These are phyloP conservation scores for Hericium rajendrae DNA, from an alignment of 768 basidiomycete genomes.

Conservation along the genomic window DNA sequence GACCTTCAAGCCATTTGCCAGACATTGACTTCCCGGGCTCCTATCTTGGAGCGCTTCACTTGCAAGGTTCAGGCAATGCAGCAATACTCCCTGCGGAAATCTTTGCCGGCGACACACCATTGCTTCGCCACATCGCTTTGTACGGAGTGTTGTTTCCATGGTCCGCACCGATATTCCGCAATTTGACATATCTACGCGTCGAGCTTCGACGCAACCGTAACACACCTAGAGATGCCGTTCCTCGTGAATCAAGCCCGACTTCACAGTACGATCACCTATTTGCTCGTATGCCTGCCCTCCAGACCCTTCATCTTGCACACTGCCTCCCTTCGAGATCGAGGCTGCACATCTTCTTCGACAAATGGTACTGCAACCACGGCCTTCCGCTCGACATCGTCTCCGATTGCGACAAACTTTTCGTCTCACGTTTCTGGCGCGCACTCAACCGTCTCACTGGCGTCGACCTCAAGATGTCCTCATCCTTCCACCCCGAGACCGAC, in stretches of 20 bases:
- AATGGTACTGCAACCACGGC: slow-evolving; percentile 1
- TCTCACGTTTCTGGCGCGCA: slow-evolving; percentile 25
- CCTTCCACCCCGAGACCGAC: slow-evolving; percentile 12
- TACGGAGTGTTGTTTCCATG: background rate
- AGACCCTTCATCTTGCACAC: background rate
- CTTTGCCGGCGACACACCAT: background rate
- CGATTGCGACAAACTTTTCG: slow-evolving; percentile 17
- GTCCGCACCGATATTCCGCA: background rate
- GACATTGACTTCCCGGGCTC: background rate
- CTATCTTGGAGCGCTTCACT: background rate
- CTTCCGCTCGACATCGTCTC: slow-evolving; percentile 17
- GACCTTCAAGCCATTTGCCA: background rate
- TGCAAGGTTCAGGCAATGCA: background rate
- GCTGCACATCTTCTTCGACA: background rate
- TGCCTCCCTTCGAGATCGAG: background rate
- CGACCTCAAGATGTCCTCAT: slow-evolving; percentile 21
- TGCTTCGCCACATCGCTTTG: background rate
- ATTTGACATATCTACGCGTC: background rate
- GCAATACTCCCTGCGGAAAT: background rate
- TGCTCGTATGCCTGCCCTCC: background rate
- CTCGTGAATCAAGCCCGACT: background rate
- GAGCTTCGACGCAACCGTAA: background rate
- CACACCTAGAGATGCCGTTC: background rate
- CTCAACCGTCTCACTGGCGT: slow-evolving; percentile 19
- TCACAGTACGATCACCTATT: background rate